Evolutionary conservation across 495 filamentous ascomycete genomes (phyloP), one percentile per base, ranked within the genome.

Genomic region (Daldinia childiae): DNA sequence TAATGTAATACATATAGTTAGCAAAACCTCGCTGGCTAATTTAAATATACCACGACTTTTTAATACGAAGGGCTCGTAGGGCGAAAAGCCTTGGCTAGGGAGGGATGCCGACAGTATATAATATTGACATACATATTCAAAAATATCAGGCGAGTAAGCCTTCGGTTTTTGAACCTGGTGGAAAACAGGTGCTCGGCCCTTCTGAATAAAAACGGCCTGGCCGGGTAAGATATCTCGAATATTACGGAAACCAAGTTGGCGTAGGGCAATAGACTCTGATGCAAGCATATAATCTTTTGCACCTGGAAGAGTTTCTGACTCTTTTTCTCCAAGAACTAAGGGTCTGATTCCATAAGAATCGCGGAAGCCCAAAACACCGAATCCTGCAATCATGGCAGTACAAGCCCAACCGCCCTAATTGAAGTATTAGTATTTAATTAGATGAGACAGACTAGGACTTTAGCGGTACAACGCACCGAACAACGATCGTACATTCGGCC

Each of bases 281-380:
- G 95, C 92, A 84, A 99, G 89, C 92, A 98, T 96, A 82, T 98
- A 99, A 81, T 98, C 95, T 59, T 77, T 92, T 21, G 91, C 91
- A 0, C 88, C 85, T 59, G 85, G 83, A n/a, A 90, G 76, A 8
- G 81, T 87, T 19, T 78, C 74, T 0, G 91, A 91, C 3, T 87
- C 86, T 43, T 92, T 87, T 71, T 88, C 90, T 50, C 95, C 95
- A 5, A 98, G 83, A 43, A 94, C 87, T 58, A 99, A 85, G 0
- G 95, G 95, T 32, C 95, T 91, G 69, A 99, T 99, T 71, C 94
- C 95, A 72, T 95, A 89, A 7, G 89, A 84, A 79, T 98, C 95
- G 62, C 93, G 76, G 86, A 98, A 98, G 51, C 91, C 95, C 19
- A 97, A 85, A 51, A 98, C 86, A 68, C 95, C 95, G 73, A 93